Evolutionary conservation across 257 asterid genomes (phyloP), one percentile per base, ranked within the genome.

Genomic region (Primulina huaijiensis): DNA sequence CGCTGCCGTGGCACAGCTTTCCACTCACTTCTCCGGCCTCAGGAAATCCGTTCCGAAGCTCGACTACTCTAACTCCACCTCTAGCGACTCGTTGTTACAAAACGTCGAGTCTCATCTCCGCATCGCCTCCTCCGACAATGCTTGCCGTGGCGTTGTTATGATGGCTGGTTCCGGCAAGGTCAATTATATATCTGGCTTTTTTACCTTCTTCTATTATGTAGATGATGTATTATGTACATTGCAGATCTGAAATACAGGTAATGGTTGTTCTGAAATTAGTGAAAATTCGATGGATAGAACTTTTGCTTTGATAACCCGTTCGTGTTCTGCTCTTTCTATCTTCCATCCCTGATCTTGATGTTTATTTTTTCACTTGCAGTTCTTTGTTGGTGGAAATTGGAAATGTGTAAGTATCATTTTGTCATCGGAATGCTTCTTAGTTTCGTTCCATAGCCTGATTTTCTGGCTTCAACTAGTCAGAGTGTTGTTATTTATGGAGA

Each of bases 381-480:
- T 91, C 87, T 91, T 94, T 70, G 99, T 94, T 79, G 99, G 99
- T 70, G 99, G 99, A 69, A 94, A 94, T 72, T 94, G 99, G 97
- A 94, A 94, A 75, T 94, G 99, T 80, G 99, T 91, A 88, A 94
- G 99, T 89, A 81, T 43, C 61, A 29, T 29, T 55, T 64, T 31
- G 31, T 64, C 59, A 35, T 52, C 34, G 6, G 7, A 35, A 58
- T 59, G 40, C 35, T 57, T 34, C 27, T 60, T 55, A 34, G 29
- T 40, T 64, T 2, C 37, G 16, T 40, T 40, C 20, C 16, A 43
- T 62, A 34, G 9, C 61, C 23, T 16, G 1, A 30, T 30, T 61
- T 60, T 61, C 7, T 61, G 40, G 35, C 46, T 8, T 52, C 75
- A 70, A 77, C 21, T 46, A 12, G 55, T 12, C 50, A 9, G 50